Evolutionary conservation across 75 land plant species (phyloP).

Genomic region (Pinus taeda): DNA sequence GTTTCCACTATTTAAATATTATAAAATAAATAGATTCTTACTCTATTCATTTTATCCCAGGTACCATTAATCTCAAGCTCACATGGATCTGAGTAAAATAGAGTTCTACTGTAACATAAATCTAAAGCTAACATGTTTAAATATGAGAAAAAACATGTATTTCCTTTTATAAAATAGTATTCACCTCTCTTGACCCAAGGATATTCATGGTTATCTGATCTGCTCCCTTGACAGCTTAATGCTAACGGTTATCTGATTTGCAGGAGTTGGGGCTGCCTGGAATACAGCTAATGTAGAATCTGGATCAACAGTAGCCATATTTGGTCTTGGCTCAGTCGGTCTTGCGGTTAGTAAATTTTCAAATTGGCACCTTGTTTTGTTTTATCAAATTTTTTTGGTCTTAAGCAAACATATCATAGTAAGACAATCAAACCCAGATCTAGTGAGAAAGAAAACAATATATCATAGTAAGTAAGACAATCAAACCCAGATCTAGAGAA

Average conservation of each 20-base stretch:
- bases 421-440: too few species aligned
- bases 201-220: slow-evolving; percentile 19
- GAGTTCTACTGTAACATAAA: too few species aligned
- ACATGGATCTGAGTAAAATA: slow-evolving; percentile 37
- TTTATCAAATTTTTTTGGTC: too few species aligned
- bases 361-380: too few species aligned
- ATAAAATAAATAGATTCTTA: too few species aligned
- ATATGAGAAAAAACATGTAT: slow-evolving; percentile 51
- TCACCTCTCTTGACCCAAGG: slow-evolving; percentile 68
- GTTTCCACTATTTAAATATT: neutral
- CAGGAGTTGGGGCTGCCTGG: slow-evolving; percentile 84
- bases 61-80: too few species aligned
- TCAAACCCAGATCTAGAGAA: slow-evolving; percentile 7
- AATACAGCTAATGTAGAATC: slow-evolving; percentile 66
- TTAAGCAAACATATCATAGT: too few species aligned
- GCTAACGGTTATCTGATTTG: neutral
- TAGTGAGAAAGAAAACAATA: too few species aligned
- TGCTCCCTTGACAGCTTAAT: neutral
- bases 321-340: slow-evolving; percentile 87
- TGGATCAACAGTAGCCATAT: slow-evolving; percentile 76
- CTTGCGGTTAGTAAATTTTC: slow-evolving; percentile 51
- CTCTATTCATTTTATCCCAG: too few species aligned
- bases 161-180: slow-evolving; percentile 53
- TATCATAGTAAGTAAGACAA: slow-evolving; percentile 11
- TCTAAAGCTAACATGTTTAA: slow-evolving; percentile 13